Evolutionary conservation across 805 yeast genomes (phyloP).

Genomic region (Starmera caribaea): DNA sequence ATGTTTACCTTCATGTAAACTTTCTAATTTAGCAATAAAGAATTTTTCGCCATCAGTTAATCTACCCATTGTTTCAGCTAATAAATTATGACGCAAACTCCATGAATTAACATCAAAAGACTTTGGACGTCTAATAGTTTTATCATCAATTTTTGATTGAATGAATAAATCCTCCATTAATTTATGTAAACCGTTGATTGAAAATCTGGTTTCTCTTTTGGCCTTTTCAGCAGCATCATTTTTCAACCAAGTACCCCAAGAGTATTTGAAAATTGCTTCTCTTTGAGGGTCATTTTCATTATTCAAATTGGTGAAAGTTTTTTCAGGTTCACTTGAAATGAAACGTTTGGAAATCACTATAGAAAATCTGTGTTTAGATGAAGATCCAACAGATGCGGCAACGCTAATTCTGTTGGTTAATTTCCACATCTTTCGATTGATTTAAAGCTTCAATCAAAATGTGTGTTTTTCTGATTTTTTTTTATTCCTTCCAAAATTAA

Average conservation of each 20-base stretch:
- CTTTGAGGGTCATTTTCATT: constrained; percentile 61
- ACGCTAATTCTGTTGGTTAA: too few relatives aligned
- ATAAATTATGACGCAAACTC: constrained; percentile 40
- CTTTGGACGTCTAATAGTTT: constrained; percentile 23
- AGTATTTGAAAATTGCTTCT: constrained; percentile 68
- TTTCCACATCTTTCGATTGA: too few relatives aligned
- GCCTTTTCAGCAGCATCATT: constrained; percentile 69
- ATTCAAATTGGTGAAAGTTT: constrained; percentile 41
- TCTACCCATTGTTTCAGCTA: constrained; percentile 32
- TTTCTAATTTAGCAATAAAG: constrained; percentile 60
- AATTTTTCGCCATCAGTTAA: constrained; percentile 33
- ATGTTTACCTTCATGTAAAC: constrained; percentile 91
- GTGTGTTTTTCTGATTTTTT: too few relatives aligned
- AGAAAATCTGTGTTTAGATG: not conserved
- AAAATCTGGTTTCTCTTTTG: constrained; percentile 71
- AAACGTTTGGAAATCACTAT: constrained; percentile 12
- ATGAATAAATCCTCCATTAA: constrained; percentile 36
- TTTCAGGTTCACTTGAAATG: constrained; percentile 21
- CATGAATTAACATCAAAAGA: constrained; percentile 29
- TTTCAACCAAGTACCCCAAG: constrained; percentile 94
- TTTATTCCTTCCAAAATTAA: too few relatives aligned
- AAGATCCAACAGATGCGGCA: not conserved
- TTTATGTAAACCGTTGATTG: constrained; percentile 63
- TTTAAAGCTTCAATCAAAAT: too few relatives aligned
- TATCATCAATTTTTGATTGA: constrained; percentile 20